Base-by-base conservation (phyloP, 306 rosid species). In the Quercus suber region DNA sequence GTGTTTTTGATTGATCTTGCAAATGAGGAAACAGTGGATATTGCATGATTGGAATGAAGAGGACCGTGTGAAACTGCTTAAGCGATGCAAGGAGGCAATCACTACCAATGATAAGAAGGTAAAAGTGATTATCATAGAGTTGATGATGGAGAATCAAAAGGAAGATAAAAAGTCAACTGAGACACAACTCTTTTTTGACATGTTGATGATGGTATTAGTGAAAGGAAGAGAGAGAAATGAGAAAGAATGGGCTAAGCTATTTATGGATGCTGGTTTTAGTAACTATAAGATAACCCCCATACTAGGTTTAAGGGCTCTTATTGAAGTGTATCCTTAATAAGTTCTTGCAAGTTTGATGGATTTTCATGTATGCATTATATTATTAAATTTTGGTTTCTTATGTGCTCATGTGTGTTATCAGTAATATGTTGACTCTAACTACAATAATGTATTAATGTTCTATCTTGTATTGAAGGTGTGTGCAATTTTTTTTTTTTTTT, bases 41-140 rank as follows among this genome's bases (percentile, higher is more conserved):
- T 18, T 84, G 21, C 87, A 84, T 61, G 41, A 81, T 14, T 84
- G 82, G 82, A 80, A 67, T n/a, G 88, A 84, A 5, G 85, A 84
- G 55, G 73, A 84, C 68, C 1, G 74, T 27, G 35, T 77, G n/a
- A 11, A 15, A 3, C 81, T 84, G 35, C 21, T 84, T 25, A 76
- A 72, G 79, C 49, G 15, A 10, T 84, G 87, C 30, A 78, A 71
- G 55, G 71, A 72, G 52, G 87, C 87, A 31, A 67, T 84, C 20
- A 20, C 71, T 23, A 23, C 37, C 76, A 76, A 80, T 61, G 79
- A 49, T 4, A 57, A 33, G 31, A 74, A 56, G 61, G 82, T 79
- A 12, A 84, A 73, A 65, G 76, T 80, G 33, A 84, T 84, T 15
- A 57, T 84, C 19, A 31, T 84, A 41, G 87, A 84, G 2, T 33